Evolutionary conservation across 257 asterid species (phyloP).

Genomic region (Nemophila menziesii): DNA sequence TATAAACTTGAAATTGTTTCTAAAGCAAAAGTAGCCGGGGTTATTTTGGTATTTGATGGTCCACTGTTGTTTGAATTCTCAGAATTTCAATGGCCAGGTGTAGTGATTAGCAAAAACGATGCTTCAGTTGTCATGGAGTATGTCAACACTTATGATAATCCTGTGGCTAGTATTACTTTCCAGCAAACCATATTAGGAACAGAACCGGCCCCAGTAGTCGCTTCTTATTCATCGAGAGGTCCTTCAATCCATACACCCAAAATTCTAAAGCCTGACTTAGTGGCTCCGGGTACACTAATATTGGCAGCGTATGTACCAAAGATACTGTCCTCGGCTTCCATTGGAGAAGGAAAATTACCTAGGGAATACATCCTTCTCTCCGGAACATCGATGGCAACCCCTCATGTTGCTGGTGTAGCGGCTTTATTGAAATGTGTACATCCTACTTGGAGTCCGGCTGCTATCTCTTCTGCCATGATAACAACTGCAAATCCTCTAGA

Average conservation of each 20-base stretch:
- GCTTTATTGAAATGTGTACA: conserved; percentile 34
- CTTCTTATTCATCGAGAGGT: conserved; percentile 35
- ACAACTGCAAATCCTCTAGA: conserved; percentile 29
- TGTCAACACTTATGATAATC: conserved; percentile 14
- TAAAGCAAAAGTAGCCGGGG: background rate
- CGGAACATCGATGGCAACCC: conserved; percentile 48
- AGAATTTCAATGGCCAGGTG: background rate
- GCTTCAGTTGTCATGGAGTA: conserved; percentile 24
- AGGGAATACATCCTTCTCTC: conserved; percentile 23
- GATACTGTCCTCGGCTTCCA: background rate
- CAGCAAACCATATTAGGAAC: conserved; percentile 36
- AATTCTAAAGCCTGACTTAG: conserved; percentile 42
- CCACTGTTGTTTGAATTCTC: background rate
- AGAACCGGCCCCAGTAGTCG: conserved; percentile 39
- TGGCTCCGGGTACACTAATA: conserved; percentile 40
- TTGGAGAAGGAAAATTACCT: conserved; percentile 15
- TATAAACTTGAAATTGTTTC: conserved; percentile 5
- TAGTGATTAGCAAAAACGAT: conserved; percentile 7
- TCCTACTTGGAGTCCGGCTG: conserved; percentile 43
- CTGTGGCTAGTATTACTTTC: conserved; percentile 34
- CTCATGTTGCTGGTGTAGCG: conserved; percentile 29
- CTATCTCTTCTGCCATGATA: conserved; percentile 41
- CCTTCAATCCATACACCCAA: conserved; percentile 32
- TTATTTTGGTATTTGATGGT: background rate
- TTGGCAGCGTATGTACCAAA: conserved; percentile 30